phyloP scores from a whole-genome alignment of 1,139 yeast species.

The Kurtzmaniella quercitrusa region DNA sequence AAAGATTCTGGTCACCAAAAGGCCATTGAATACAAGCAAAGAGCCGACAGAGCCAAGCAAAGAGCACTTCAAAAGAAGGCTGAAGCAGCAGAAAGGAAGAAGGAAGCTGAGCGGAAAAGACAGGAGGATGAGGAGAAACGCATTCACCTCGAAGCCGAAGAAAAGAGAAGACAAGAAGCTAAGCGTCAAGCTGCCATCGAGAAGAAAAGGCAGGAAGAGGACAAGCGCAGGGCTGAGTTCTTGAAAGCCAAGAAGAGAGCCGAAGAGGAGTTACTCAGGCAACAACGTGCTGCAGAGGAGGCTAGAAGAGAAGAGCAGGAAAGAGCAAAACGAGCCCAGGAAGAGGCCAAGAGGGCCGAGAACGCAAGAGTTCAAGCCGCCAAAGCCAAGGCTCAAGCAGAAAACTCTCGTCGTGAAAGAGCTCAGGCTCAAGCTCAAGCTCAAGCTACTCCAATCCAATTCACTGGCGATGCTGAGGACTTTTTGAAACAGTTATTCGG shows the following conservation, averaged over 20 bases:
- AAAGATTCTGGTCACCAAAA: slow-evolving; percentile 9
- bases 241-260: slow-evolving; percentile 13
- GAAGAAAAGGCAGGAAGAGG: slow-evolving; percentile 11
- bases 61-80: slow-evolving; percentile 9
- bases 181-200: slow-evolving; percentile 8
- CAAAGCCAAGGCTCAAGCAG: slow-evolving; percentile 7
- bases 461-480: slow-evolving; percentile 9
- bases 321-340: slow-evolving; percentile 4
- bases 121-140: slow-evolving; percentile 2
- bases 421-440: slow-evolving; percentile 1
- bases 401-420: neutral
- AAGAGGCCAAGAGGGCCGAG: slow-evolving; percentile 6
- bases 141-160: slow-evolving; percentile 9
- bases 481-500: slow-evolving; percentile 20
- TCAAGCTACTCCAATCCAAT: slow-evolving; percentile 5
- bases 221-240: slow-evolving; percentile 1
- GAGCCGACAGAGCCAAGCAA: slow-evolving; percentile 40
- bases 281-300: slow-evolving; percentile 9
- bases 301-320: slow-evolving; percentile 7
- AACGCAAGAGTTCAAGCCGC: slow-evolving; percentile 6
- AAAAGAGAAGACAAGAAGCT: slow-evolving; percentile 12
- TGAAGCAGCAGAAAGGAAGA: slow-evolving; percentile 7
- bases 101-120: slow-evolving; percentile 9
- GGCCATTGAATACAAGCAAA: slow-evolving; percentile 38
- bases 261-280: slow-evolving; percentile 13